Evolutionary conservation across 106 monocot genomes (phyloP).

Genomic region (Acanthochlamys bracteata): DNA sequence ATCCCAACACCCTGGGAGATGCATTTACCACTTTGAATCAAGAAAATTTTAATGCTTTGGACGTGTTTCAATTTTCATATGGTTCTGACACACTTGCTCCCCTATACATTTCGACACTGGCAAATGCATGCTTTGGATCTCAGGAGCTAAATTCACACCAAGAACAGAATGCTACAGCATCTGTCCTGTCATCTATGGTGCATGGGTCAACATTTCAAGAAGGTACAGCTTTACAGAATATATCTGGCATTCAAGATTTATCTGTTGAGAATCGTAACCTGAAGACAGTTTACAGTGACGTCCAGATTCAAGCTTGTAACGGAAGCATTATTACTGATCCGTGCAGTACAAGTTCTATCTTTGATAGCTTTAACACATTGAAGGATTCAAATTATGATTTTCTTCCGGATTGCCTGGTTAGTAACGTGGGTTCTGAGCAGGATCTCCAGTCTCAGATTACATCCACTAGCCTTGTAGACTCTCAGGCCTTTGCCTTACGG

Average conservation of each 20-base stretch:
- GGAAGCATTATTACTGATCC: conserved; percentile 12
- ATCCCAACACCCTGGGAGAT: conserved; percentile 26
- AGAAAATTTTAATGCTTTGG: conserved; percentile 17
- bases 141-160: conserved; percentile 7
- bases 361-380: conserved; percentile 18
- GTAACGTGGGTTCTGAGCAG: conserved; percentile 32
- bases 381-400: conserved; percentile 23
- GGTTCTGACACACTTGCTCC: conserved; percentile 16
- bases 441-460: conserved; percentile 59
- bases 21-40: conserved; percentile 39
- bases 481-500: conserved; percentile 30
- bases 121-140: conserved; percentile 29
- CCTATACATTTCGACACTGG: conserved; percentile 18
- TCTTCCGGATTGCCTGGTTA: conserved; percentile 21
- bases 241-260: conserved; percentile 33
- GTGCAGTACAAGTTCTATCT: conserved; percentile 21
- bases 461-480: conserved; percentile 36
- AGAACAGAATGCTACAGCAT: conserved; percentile 12
- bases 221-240: conserved; percentile 18
- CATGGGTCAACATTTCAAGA: conserved; percentile 17
- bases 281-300: conserved; percentile 19
- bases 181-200: conserved; percentile 21
- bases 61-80: conserved; percentile 19
- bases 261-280: conserved; percentile 23
- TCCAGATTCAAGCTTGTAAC: conserved; percentile 25